phyloP scores from a whole-genome alignment of 176 grass and related monocot genomes.

The Hordeum marinum region DNA sequence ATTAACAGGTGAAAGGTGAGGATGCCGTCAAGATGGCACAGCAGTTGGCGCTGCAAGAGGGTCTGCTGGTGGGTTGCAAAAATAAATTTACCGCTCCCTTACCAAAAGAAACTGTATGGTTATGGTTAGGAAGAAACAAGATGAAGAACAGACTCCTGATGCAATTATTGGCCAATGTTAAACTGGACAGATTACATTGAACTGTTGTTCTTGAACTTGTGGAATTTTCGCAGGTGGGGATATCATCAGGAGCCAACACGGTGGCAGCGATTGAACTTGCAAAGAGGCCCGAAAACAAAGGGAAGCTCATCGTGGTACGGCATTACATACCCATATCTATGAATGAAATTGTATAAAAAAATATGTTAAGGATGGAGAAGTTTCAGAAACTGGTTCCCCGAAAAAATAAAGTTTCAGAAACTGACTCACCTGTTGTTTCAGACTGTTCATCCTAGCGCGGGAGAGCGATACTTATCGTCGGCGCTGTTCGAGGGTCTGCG shows the following conservation, averaged over 20 bases:
- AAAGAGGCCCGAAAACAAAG: conserved; percentile 83
- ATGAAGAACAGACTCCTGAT: no score
- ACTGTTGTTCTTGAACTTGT: background rate
- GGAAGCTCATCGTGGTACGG: conserved; percentile 93
- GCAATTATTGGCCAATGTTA: no score
- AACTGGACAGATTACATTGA: background rate
- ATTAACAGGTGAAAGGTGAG: conserved; percentile 56
- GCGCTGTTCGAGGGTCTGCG: no score
- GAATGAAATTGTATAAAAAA: no score
- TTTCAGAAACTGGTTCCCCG: no score
- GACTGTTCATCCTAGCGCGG: no score
- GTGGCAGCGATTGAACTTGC: conserved; percentile 70
- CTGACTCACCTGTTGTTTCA: no score
- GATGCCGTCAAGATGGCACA: conserved; percentile 80
- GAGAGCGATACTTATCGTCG: no score
- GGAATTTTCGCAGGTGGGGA: conserved; percentile 55
- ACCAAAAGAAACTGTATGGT: background rate
- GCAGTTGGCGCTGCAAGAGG: conserved; percentile 65
- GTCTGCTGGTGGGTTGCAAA: conserved; percentile 49
- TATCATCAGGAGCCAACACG: conserved; percentile 91
- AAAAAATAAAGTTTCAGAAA: no score
- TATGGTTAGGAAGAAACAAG: background rate
- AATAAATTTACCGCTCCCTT: background rate
- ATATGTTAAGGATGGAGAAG: no score
- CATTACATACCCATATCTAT: background rate